Conservation (phyloP, 1,139 yeast species). For the Meyerozyma athensensis region DNA sequence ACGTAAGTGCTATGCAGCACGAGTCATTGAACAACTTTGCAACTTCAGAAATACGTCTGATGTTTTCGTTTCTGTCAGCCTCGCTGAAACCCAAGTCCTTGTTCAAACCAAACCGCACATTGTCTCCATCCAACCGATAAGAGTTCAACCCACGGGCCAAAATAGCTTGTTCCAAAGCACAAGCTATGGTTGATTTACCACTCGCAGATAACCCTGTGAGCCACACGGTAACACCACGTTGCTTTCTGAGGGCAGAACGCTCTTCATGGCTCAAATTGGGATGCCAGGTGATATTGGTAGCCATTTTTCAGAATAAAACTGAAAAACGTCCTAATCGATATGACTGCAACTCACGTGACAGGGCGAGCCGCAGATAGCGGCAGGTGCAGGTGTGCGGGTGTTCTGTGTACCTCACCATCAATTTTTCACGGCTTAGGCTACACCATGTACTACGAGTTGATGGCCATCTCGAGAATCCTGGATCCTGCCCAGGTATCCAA, state of each 20-base stretch:
- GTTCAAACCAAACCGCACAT: slow-evolving; percentile 88
- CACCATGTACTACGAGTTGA: slow-evolving; percentile 80
- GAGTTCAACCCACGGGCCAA: slow-evolving; percentile 64
- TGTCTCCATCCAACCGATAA: slow-evolving; percentile 92
- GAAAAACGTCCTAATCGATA: not conserved
- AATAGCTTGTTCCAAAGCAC: slow-evolving; percentile 83
- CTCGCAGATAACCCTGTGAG: slow-evolving; percentile 92
- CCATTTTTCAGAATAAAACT: slow-evolving; percentile 49
- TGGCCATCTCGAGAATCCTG: slow-evolving; percentile 81
- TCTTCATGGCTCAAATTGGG: slow-evolving; percentile 80
- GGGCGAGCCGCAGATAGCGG: no score
- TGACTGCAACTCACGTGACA: slow-evolving; percentile 2
- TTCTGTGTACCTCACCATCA: not conserved
- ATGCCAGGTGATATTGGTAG: slow-evolving; percentile 96
- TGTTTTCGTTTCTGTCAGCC: slow-evolving; percentile 88
- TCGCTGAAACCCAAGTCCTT: slow-evolving; percentile 92
- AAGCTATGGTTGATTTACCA: slow-evolving; percentile 92
- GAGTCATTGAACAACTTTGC: slow-evolving; percentile 90
- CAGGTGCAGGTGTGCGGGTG: not conserved
- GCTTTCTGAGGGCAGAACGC: slow-evolving; percentile 66
- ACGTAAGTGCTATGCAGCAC: slow-evolving; percentile 77
- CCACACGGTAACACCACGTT: slow-evolving; percentile 90
- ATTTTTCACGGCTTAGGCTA: not conserved
- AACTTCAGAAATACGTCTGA: slow-evolving; percentile 88
- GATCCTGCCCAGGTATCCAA: slow-evolving; percentile 49